phyloP scores from a whole-genome alignment of 345 rosid species.

The Eucalyptus curtisii region DNA sequence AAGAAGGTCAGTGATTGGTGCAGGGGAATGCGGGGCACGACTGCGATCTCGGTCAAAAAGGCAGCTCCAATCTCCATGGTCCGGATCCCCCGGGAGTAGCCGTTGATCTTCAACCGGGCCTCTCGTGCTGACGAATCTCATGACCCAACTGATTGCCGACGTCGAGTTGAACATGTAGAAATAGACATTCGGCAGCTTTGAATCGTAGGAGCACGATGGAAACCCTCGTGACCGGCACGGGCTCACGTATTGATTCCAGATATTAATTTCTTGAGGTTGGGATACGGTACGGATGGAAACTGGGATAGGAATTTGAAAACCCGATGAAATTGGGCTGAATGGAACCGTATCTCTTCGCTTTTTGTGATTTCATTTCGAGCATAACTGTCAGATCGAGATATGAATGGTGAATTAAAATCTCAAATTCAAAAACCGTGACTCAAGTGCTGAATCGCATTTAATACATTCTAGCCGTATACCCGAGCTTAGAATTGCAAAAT shows the following conservation, averaged over 20 bases:
- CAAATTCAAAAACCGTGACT: background rate
- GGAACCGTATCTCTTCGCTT: background rate
- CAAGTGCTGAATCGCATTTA: background rate
- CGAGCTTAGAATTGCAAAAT: background rate
- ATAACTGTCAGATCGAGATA: background rate
- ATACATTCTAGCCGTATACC: background rate
- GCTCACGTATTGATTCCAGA: background rate
- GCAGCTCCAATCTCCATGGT: background rate
- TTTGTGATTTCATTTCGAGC: background rate
- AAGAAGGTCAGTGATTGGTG: background rate
- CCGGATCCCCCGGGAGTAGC: background rate
- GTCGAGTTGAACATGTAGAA: background rate
- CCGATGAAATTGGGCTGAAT: rapidly evolving
- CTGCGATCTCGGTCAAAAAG: background rate
- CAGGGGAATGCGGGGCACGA: background rate
- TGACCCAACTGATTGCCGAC: background rate
- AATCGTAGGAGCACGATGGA: background rate
- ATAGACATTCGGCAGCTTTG: background rate
- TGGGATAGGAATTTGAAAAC: background rate
- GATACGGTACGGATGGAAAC: background rate
- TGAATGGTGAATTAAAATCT: background rate
- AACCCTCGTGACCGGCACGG: rapidly evolving
- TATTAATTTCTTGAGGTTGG: background rate
- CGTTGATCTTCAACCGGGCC: background rate
- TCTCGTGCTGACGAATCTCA: background rate